These are phyloP conservation scores for Pichia sp. DNA, from an alignment of 1,139 yeast species.

Conservation along the genomic window DNA sequence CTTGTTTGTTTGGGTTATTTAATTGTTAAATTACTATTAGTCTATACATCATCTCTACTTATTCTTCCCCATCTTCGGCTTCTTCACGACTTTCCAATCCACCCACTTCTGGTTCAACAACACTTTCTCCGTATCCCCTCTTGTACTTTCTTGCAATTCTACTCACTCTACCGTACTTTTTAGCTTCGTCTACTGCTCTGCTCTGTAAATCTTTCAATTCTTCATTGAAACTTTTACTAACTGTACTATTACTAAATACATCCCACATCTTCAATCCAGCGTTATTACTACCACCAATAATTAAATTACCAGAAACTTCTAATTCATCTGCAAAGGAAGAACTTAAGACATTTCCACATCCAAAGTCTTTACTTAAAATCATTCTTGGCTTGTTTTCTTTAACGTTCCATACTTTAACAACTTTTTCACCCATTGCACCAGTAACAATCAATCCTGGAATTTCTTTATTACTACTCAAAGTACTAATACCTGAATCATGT, in stretches of 20 bases:
- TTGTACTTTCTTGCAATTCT: conserved; percentile 69
- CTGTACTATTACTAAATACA: conserved; percentile 72
- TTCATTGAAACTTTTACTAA: conserved; percentile 60
- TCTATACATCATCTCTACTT: no score
- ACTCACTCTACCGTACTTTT: conserved; percentile 50
- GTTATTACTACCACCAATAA: conserved; percentile 74
- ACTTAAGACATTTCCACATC: conserved; percentile 87
- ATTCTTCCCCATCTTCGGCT: conserved; percentile 36
- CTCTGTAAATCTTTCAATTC: conserved; percentile 51
- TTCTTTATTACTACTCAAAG: conserved; percentile 63
- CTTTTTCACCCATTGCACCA: conserved; percentile 87
- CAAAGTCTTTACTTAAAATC: conserved; percentile 89
- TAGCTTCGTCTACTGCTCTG: conserved; percentile 54
- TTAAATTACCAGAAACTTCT: conserved; percentile 79
- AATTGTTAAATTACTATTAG: no score
- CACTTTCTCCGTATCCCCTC: conserved; percentile 44
- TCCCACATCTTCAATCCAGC: conserved; percentile 86
- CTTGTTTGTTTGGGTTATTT: no score
- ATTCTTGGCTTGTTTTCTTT: conserved; percentile 57
- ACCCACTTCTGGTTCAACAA: conserved; percentile 56
- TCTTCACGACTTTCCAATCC: conserved; percentile 55
- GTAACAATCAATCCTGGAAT: conserved; percentile 76
- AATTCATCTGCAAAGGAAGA: conserved; percentile 80
- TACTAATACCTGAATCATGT: conserved; percentile 88
- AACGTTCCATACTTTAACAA: conserved; percentile 82